Evolutionary conservation across 305 asterid genomes (phyloP).

Genomic region (Fraxinus greggii): DNA sequence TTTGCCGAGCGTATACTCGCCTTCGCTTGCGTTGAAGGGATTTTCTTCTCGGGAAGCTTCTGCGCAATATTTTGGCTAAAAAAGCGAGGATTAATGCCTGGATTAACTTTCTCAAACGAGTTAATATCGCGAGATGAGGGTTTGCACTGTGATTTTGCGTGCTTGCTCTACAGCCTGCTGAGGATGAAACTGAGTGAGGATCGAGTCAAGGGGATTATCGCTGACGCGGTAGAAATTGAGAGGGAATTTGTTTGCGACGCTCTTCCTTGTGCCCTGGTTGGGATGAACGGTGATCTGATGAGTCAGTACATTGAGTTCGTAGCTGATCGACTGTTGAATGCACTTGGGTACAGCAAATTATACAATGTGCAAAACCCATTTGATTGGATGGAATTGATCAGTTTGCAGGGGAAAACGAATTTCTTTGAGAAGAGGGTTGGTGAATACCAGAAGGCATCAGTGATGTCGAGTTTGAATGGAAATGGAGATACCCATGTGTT

Average conservation of each 20-base stretch:
- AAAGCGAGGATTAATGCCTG: constrained; percentile 80
- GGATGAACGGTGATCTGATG: constrained; percentile 75
- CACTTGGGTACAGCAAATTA: constrained; percentile 52
- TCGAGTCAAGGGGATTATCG: constrained; percentile 48
- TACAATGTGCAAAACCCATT: constrained; percentile 65
- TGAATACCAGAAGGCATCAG: constrained; percentile 72
- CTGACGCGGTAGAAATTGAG: constrained; percentile 73
- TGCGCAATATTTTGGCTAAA: constrained; percentile 84
- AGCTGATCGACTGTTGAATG: constrained; percentile 46
- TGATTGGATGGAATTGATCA: constrained; percentile 92
- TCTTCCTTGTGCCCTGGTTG: constrained; percentile 74
- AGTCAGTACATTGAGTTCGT: constrained; percentile 45
- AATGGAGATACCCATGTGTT: constrained; percentile 42
- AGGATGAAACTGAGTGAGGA: constrained; percentile 63
- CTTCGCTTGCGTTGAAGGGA: constrained; percentile 84
- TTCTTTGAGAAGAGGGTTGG: constrained; percentile 84
- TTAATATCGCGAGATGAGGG: constrained; percentile 80
- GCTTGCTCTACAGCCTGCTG: constrained; percentile 60
- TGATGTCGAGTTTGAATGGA: constrained; percentile 57
- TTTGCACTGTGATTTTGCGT: constrained; percentile 80
- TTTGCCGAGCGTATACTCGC: constrained; percentile 74
- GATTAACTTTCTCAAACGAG: constrained; percentile 73
- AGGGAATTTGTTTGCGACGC: constrained; percentile 84
- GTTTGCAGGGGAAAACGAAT: constrained; percentile 86
- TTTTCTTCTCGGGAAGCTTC: constrained; percentile 81